phyloP scores from a whole-genome alignment of 257 asterid genomes.

The Capsicum baccatum region DNA sequence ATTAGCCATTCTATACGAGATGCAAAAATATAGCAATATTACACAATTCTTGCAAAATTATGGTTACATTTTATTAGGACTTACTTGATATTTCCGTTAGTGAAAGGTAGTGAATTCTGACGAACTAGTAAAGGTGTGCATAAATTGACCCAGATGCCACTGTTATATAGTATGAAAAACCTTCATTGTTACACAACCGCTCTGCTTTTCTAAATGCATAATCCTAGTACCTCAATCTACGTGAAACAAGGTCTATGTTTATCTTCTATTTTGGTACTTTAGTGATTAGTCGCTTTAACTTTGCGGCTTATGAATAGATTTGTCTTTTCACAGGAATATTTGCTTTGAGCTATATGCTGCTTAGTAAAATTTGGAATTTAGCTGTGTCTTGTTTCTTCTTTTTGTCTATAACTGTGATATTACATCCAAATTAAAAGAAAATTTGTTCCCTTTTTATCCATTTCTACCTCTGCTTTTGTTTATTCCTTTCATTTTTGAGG shows the following conservation, averaged over 20 bases:
- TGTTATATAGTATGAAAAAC: neutral
- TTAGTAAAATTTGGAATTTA: neutral
- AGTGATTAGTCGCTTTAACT: conserved; percentile 17
- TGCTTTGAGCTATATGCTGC: conserved; percentile 18
- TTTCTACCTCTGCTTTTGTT: neutral
- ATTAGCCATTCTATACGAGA: neutral
- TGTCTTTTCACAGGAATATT: conserved; percentile 4
- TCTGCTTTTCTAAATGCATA: neutral
- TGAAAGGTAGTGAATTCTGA: neutral
- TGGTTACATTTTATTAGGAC: neutral
- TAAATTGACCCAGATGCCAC: neutral
- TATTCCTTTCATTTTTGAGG: neutral
- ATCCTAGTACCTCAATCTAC: neutral
- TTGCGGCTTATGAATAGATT: conserved; percentile 21
- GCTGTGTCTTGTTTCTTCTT: neutral
- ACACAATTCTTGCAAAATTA: too few species aligned
- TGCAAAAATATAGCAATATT: neutral
- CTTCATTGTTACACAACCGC: neutral
- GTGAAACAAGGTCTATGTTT: neutral
- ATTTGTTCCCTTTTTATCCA: neutral
- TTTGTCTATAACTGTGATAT: neutral
- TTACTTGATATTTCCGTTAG: neutral
- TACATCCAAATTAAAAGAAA: neutral
- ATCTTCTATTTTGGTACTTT: conserved; percentile 10
- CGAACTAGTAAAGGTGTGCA: neutral